phyloP scores from a whole-genome alignment of 2,329 filamentous ascomycete genomes.

The Pseudogymnoascus sp. region DNA sequence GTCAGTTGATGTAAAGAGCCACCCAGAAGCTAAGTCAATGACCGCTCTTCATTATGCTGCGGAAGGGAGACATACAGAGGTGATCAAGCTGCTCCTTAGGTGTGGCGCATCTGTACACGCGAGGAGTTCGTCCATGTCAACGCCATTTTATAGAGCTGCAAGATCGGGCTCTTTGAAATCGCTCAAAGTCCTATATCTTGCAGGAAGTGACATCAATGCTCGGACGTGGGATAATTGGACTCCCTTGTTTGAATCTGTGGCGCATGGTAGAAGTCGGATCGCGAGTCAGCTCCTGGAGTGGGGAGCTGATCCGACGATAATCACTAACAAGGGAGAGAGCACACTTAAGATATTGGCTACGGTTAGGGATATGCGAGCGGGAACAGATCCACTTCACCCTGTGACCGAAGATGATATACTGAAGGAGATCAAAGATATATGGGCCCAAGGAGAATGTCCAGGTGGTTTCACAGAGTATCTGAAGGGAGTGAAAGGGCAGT shows the following conservation, averaged over 20 bases:
- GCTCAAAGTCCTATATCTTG: neutral
- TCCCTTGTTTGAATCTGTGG: constrained; percentile 11
- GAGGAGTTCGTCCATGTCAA: constrained; percentile 2
- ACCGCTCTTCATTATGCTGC: constrained; percentile 14
- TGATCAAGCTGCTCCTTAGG: constrained; percentile 10
- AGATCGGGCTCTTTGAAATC: constrained; percentile 11
- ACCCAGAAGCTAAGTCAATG: neutral
- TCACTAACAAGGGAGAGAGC: neutral
- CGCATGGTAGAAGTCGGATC: constrained; percentile 1
- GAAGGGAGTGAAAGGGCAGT: neutral
- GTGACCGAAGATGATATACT: neutral
- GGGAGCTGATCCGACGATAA: constrained; percentile 11
- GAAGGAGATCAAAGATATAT: neutral
- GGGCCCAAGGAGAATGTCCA: neutral
- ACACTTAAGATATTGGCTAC: neutral
- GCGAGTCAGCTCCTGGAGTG: constrained; percentile 10
- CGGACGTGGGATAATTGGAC: constrained; percentile 11
- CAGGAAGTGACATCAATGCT: neutral
- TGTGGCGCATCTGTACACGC: constrained; percentile 10
- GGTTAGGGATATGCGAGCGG: constrained; percentile 2
- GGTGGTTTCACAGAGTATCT: constrained; percentile 5
- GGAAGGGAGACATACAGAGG: constrained; percentile 10
- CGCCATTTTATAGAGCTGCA: constrained; percentile 13
- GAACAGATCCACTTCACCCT: neutral
- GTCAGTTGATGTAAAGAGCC: constrained; percentile 9